Percentiles rank a stretch among this genome's conserved stretches.
Conservation (phyloP, 495 filamentous ascomycete species). For the Penicillium canariense region DNA sequence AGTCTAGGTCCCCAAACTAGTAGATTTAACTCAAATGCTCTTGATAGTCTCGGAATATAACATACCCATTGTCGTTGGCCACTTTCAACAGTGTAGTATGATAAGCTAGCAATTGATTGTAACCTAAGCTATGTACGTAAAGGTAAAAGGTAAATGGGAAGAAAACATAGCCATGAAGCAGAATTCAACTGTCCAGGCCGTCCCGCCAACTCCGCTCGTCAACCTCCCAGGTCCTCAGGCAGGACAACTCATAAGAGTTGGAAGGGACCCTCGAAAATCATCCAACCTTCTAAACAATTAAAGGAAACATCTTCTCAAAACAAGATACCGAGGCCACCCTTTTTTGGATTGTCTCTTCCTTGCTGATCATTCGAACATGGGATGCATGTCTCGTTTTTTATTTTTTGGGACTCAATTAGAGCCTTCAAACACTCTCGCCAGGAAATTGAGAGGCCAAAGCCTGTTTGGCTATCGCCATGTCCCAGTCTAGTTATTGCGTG, state of each 20-base stretch:
- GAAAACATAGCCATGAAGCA: constrained; percentile 9
- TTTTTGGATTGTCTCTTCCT: not conserved
- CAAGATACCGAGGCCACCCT: not conserved
- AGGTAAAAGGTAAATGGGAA: not conserved
- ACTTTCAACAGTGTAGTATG: not conserved
- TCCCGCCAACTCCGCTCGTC: not conserved
- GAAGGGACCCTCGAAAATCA: not conserved
- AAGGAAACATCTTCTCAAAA: constrained; percentile 12
- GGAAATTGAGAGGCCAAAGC: not conserved
- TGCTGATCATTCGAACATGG: not conserved
- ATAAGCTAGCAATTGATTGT: constrained; percentile 8
- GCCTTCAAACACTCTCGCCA: not conserved
- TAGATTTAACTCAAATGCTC: not conserved
- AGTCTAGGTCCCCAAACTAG: not conserved
- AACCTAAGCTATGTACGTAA: constrained; percentile 20
- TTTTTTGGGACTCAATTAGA: not conserved
- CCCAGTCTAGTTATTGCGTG: not conserved
- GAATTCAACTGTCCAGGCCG: not conserved
- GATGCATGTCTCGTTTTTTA: not conserved
- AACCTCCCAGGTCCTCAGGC: constrained; percentile 3
- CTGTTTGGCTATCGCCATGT: not conserved
- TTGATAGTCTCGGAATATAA: not conserved
- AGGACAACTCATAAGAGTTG: constrained; percentile 1
- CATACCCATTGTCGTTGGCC: not conserved
- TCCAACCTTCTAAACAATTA: constrained; percentile 15